Evolutionary conservation across 306 rosid species (phyloP), one percentile per base, ranked within the genome.

Genomic region (Alnus rubra): DNA sequence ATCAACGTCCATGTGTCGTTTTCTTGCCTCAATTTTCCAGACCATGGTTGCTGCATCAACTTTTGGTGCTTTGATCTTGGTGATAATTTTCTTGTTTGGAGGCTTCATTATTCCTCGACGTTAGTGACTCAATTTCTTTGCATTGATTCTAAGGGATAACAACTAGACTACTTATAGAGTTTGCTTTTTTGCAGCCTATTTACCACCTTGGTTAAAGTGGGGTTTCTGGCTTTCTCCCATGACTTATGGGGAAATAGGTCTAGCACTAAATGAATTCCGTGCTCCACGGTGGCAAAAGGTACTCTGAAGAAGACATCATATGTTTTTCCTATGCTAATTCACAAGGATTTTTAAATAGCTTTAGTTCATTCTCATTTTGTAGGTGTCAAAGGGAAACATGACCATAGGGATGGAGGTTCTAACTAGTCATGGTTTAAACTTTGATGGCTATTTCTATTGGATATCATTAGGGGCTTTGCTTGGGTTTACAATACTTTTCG

Each of bases 231-330:
- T 89, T 77, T 87, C 92, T 68, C 92, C 92, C 37, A 79, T 87
- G 88, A 56, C 86, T 56, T 89, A 89, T 83, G 92, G 80, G 9
- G 89, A 89, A 85, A 87, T 89, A 78, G 90, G 90, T 71, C 65
- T 89, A 79, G 76, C 92, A 67, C 55, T 83, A 5, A 87, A 87
- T 85, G 92, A 89, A 71, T 89, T 89, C 81, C 88, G 74, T 55
- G 89, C 86, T 76, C 92, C 90, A 45, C 89, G 89, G 72, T 89
- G 92, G 92, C 89, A 83, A 79, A 86, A 84, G 89, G 92, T 89
- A 83, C 18, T 35, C 62, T 56, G 53, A 74, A 80, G 78, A 76
- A 52, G 72, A 71, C 19, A 62, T 30, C 45, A 67, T 51, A 42
- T 35, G 4, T 47, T 49, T 1, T 39, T 49, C 74, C 78, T 76